phyloP scores from a whole-genome alignment of 148 eudicot species.

The Gaultheria prostrata region DNA sequence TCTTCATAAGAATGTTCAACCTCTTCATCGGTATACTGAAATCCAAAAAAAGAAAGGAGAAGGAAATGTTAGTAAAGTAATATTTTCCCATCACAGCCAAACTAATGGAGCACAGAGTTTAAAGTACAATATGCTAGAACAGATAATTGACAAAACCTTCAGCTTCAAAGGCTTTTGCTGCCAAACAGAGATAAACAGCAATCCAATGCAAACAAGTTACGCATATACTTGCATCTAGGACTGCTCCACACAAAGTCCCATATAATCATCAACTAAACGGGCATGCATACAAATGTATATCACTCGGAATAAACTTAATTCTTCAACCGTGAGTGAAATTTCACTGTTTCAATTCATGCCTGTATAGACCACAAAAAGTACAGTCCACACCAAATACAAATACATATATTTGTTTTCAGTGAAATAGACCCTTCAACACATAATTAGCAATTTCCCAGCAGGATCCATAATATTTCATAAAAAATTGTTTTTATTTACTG shows the following conservation, averaged over 20 bases:
- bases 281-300: background rate
- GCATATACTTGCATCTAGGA: background rate
- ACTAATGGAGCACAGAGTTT: background rate
- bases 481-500: background rate
- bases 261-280: background rate
- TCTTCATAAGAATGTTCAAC: constrained; percentile 77
- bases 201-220: background rate
- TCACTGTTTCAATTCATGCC: background rate
- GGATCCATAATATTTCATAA: background rate
- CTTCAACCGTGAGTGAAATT: background rate
- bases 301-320: background rate
- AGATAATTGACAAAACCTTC: background rate
- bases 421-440: background rate
- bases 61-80: constrained; percentile 16
- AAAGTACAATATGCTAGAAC: background rate
- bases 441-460: background rate
- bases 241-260: background rate
- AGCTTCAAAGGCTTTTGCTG: constrained; percentile 1
- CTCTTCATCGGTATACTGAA: constrained; percentile 88
- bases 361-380: background rate
- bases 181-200: background rate
- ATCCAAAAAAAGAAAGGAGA: constrained; percentile 13
- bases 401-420: background rate
- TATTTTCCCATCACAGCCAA: constrained; percentile 4
- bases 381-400: background rate